Conservation (phyloP, 768 basidiomycete genomes). For the Mycena crocata region DNA sequence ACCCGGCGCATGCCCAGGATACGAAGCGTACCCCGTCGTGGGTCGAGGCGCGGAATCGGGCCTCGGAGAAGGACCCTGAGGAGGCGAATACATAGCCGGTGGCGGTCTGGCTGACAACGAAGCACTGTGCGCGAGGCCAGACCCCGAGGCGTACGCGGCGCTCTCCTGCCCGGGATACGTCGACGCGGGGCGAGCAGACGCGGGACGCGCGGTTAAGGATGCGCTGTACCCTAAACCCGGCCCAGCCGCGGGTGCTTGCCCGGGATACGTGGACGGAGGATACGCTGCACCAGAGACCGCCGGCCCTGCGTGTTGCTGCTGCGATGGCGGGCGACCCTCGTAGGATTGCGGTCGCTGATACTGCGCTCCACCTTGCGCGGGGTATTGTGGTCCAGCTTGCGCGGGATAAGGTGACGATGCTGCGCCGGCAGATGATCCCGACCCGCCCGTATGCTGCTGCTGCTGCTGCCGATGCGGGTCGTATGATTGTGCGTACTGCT, state of each 20-base stretch:
- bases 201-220: neutral
- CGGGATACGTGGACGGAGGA: conserved; percentile 25
- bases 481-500: conserved; percentile 25
- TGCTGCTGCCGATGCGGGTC: conserved; percentile 17
- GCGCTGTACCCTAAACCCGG: conserved; percentile 5
- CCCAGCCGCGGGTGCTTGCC: conserved; percentile 11
- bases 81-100: conserved; percentile 14
- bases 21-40: conserved; percentile 20
- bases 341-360: too few species aligned
- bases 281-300: too few species aligned
- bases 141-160: conserved; percentile 14
- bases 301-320: too few species aligned
- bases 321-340: too few species aligned
- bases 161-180: conserved; percentile 12
- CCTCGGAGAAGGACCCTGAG: conserved; percentile 13
- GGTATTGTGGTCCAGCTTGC: too few species aligned
- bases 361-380: neutral
- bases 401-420: too few species aligned
- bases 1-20: conserved; percentile 10
- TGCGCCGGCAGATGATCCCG: conserved; percentile 9
- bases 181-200: neutral
- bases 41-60: conserved; percentile 28
- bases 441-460: conserved; percentile 17
- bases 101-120: conserved; percentile 19
- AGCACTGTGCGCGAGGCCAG: conserved; percentile 12